Conservation (phyloP, 2,329 filamentous ascomycete genomes). For the Blumeria graminis region DNA sequence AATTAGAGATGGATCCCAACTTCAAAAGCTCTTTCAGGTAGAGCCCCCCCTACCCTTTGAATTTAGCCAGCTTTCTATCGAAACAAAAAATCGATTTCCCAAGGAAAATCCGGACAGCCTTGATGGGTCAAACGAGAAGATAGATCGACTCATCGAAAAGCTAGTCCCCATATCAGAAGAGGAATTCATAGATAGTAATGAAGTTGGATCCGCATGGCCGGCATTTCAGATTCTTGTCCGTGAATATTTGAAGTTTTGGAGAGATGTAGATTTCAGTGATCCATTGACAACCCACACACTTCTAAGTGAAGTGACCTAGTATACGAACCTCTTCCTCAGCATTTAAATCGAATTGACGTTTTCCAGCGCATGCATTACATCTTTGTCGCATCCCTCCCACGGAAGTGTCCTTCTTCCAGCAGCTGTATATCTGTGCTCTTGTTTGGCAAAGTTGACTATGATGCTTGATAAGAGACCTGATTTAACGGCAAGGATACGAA, state of each 20-base stretch:
- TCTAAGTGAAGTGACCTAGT: conserved; percentile 54
- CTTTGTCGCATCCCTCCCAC: conserved; percentile 54
- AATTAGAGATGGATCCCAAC: conserved; percentile 34
- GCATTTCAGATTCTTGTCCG: conserved; percentile 58
- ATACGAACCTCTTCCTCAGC: conserved; percentile 15
- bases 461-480: conserved; percentile 61
- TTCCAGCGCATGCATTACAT: conserved; percentile 53
- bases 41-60: conserved; percentile 44
- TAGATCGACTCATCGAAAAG: conserved; percentile 34
- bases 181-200: conserved; percentile 24
- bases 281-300: conserved; percentile 50
- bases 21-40: conserved; percentile 49
- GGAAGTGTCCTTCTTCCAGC: conserved; percentile 65
- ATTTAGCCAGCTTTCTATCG: conserved; percentile 42
- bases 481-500: conserved; percentile 28
- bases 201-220: conserved; percentile 44
- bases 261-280: conserved; percentile 57
- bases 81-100: conserved; percentile 32
- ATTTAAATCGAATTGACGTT: not conserved
- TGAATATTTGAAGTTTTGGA: conserved; percentile 58
- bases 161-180: conserved; percentile 41
- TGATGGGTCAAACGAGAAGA: conserved; percentile 18
- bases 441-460: conserved; percentile 63
- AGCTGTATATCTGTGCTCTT: conserved; percentile 57
- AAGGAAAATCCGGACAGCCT: not conserved